Base-by-base conservation (phyloP, 768 basidiomycete species). In the Lentinula sp. region DNA sequence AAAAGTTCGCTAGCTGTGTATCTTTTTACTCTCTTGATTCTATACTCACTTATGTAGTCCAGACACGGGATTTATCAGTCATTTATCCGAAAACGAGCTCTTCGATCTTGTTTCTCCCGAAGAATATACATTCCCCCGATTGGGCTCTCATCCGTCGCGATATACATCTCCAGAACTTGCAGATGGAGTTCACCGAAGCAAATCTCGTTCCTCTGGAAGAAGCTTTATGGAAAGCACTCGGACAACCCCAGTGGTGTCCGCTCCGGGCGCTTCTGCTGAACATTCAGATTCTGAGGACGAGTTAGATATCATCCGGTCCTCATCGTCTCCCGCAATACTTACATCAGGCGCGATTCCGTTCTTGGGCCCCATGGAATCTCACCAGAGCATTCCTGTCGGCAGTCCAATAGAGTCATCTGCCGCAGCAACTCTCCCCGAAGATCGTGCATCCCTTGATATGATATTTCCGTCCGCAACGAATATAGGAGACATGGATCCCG, bases 1-100 rank as follows among this genome's bases (percentile, higher is more conserved):
- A 80, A 63, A 69, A 78, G 84, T 87, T 68, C 68, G 78, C 53
- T 48, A 35, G n/a, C 50, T 62, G 43, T 59, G 48, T 39, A 39
- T 3, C 7, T 39, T 8, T 37, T 18, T 59, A 28, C 51, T 9
- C 62, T 50, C 40, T 57, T 35, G 11, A 35, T 32, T 28, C 65
- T 34, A 67, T 56, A 52, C 46, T 51, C 21, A 43, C 48, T 7
- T 23, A 48, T 59, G 13, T 62, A 79, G 77, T 63, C 70, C 72
- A 59, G 74, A 73, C 18, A 65, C 62, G 2, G 76, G 76, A 16
- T 73, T 67, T 49, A 70, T 74, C 57, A 46, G 39, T 56, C 54
- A 37, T 51, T 28, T 63, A 23, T 52, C 58, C 43, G 40, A 63
- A 23, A 63, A 55, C 37, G 62, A 63, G 15, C 62, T 63, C 43